These are phyloP conservation scores for Lathyrus oleraceus DNA, from an alignment of 306 rosid species.

Conservation along the genomic window DNA sequence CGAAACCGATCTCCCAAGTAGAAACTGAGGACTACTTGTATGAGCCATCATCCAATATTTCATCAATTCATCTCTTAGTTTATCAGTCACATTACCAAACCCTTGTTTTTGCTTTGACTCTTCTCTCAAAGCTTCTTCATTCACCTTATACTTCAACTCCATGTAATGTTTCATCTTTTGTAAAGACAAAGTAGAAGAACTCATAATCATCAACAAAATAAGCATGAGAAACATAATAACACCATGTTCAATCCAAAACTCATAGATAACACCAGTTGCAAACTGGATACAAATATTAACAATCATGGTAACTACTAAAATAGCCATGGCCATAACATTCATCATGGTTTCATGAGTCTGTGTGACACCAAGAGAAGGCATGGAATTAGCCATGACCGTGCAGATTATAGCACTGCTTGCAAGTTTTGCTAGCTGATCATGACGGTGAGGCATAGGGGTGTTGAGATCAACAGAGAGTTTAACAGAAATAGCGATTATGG, in stretches of 20 bases:
- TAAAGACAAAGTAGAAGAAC: conserved; percentile 56
- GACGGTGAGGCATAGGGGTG: conserved; percentile 75
- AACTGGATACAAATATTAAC: conserved; percentile 76
- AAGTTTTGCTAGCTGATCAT: conserved; percentile 81
- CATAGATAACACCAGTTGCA: conserved; percentile 81
- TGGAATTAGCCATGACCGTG: conserved; percentile 68
- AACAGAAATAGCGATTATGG: conserved; percentile 62
- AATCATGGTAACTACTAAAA: conserved; percentile 71
- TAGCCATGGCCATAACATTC: conserved; percentile 72
- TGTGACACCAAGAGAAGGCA: conserved; percentile 86
- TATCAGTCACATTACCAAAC: conserved; percentile 22
- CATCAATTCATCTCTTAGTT: conserved; percentile 45
- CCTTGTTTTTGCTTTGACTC: conserved; percentile 1
- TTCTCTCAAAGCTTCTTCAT: conserved; percentile 54
- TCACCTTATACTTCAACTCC: conserved; percentile 48
- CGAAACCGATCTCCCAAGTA: conserved; percentile 80
- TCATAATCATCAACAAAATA: conserved; percentile 55
- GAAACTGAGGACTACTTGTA: conserved; percentile 81
- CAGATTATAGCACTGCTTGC: conserved; percentile 71
- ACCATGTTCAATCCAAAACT: conserved; percentile 67
- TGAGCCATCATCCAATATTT: conserved; percentile 89
- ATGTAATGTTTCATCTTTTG: conserved; percentile 62
- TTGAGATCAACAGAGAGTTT: conserved; percentile 79
- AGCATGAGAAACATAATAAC: conserved; percentile 63
- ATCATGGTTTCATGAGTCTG: conserved; percentile 57